These are phyloP conservation scores for Trichocladium antarcticum DNA, from an alignment of 495 filamentous ascomycete genomes.

Conservation along the genomic window DNA sequence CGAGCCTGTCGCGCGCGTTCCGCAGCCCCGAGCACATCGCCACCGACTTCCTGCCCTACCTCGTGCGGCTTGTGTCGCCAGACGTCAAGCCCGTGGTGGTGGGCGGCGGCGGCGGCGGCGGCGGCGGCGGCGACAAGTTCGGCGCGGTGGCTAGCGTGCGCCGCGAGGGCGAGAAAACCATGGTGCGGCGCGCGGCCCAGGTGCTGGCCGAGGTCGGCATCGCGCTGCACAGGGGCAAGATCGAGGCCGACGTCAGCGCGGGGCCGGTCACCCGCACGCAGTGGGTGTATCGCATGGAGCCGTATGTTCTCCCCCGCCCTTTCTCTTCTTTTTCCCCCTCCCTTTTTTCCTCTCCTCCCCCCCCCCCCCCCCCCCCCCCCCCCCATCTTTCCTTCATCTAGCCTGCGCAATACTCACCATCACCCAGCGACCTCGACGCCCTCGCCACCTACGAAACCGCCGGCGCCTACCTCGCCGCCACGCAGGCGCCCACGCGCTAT, in stretches of 20 bases:
- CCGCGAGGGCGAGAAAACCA: constrained; percentile 66
- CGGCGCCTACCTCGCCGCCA: constrained; percentile 32
- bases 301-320: constrained; percentile 43
- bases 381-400: too few species aligned
- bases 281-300: constrained; percentile 93
- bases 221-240: constrained; percentile 65
- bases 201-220: constrained; percentile 72
- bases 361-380: background rate
- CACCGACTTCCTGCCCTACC: constrained; percentile 71
- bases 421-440: constrained; percentile 49
- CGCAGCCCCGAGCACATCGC: constrained; percentile 61
- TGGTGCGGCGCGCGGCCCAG: constrained; percentile 66
- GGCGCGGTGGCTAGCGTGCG: constrained; percentile 71
- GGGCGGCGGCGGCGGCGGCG: constrained; percentile 42
- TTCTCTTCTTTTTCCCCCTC: background rate
- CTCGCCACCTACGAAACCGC: constrained; percentile 53
- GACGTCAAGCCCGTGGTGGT: constrained; percentile 89
- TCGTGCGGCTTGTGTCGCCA: constrained; percentile 72
- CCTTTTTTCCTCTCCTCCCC: background rate
- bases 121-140: constrained; percentile 51
- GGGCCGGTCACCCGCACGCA: constrained; percentile 38
- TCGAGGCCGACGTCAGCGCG: constrained; percentile 48
- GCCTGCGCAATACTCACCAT: too few species aligned
- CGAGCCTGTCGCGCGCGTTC: constrained; percentile 60
- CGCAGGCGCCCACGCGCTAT: constrained; percentile 62